Base-by-base conservation (phyloP, 2,329 filamentous ascomycete genomes). In the Alternaria triticina region DNA sequence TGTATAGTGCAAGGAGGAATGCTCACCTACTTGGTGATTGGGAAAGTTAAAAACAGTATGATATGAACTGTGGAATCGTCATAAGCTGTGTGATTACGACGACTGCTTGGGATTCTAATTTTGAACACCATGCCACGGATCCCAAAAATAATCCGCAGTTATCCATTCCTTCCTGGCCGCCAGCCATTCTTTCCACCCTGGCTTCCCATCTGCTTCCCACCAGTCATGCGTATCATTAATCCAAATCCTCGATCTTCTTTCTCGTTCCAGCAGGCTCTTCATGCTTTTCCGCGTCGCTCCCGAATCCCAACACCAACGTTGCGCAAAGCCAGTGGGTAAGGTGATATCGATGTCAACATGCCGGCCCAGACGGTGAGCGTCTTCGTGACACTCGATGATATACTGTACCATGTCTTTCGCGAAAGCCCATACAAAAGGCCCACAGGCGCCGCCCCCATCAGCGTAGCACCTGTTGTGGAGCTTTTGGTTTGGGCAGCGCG, bases 361-460 rank as follows among this genome's bases (percentile, higher is more conserved):
- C 9, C 47, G 27, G 2, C 22, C 27, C 12, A 17, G 28, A 30
- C 25, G 25, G 5, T 43, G 20, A 22, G 13, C 36, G n/a, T 58
- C 54, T 27, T 58, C 47, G 10, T 20, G 22, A 43, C 49, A 54
- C 15, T 54, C 60, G 17, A 43, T 30, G 22, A 54, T 57, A 20
- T 28, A 59, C 27, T 44, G 60, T 12, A n/a, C 33, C n/a, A 58
- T 11, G 3, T 62, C 55, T 30, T 59, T 59, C 9, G 55, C 40
- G 7, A 62, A 54, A 10, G 7, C 44, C 40, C 40, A 62, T 12
- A 54, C 15, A 28, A 59, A 58, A 15, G 60, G 55, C n/a, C 27
- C n/a, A 30, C 47, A 50, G 6, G 27, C 25, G 2, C 47, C 25
- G 7, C 17, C 27, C 5, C 25, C 47, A 5, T 50, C 25, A 30